Evolutionary conservation across 176 grass and related monocot species (phyloP), one percentile per base, ranked within the genome.

Genomic region (Carex scoparia): DNA sequence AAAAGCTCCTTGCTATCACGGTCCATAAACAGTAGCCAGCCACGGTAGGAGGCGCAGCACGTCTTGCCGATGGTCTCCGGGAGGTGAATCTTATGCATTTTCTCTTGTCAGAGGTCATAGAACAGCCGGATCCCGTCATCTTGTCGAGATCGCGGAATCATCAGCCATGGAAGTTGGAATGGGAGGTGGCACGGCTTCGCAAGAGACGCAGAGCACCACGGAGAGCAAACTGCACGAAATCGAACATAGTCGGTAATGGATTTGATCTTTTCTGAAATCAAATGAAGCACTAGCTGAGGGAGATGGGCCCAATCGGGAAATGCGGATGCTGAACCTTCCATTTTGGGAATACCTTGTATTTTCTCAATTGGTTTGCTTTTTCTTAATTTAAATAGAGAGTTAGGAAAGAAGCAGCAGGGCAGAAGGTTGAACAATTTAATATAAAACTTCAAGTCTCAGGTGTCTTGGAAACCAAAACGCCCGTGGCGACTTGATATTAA

Each of bases 211-310:
- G 27, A 23, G 5, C 4, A 5, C 48, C 48, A 49, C 2, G 48
- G 48, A 49, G 48, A 49, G 8, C 44, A 78, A 10, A 78, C 18
- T 0, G 72, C 72, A 5, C 16, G 86, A 40, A 87, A 72, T 38
- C 79, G 65, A 48, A 87, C 79, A 61, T 72, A 84, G 65, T 87
- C 86, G 27, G 80, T 87, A 16, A 84, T 76, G 66, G 27, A 59
- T 10, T 60, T 18, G 4, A 62, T 33, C 57, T 64, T 61, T 42
- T 78, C 40, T 46, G 79, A 80, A 19, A 87, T 73, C 57, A n/a
- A 38, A 13, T 84, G 30, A 57, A 84, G n/a, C 5, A 15, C 5
- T 18, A 64, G 13, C 4, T 28, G 30, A 0, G 56, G 68, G 19
- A 87, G 86, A 28, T 83, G 15, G 15, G 37, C 86, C 80, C 86